These are phyloP conservation scores for Theileria sp. DNA, from an alignment of 169 alveolate species.

Conservation along the genomic window DNA sequence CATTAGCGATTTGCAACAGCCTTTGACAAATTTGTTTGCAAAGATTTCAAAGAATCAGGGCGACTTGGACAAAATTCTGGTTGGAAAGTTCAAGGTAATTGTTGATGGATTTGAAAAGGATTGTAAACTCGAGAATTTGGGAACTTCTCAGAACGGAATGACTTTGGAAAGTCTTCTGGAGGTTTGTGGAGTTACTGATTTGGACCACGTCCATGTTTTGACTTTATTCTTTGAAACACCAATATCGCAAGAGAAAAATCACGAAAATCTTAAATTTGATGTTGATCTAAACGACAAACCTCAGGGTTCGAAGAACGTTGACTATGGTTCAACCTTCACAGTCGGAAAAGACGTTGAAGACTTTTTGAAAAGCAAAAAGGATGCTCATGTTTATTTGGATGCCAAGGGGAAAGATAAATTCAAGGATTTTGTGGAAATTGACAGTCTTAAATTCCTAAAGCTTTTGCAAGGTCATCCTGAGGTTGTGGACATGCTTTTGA, in stretches of 20 bases:
- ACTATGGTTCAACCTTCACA: conserved; percentile 45
- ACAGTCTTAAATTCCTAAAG: conserved; percentile 52
- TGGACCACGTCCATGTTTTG: conserved; percentile 54
- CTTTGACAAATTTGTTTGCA: conserved; percentile 34
- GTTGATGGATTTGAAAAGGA: conserved; percentile 54
- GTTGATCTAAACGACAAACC: conserved; percentile 50
- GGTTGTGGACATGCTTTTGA: conserved; percentile 53
- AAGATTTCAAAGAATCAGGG: conserved; percentile 32
- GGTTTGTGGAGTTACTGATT: conserved; percentile 49
- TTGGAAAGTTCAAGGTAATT: conserved; percentile 50
- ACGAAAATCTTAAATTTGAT: conserved; percentile 33
- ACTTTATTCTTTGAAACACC: conserved; percentile 57
- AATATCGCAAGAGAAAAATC: conserved; percentile 41
- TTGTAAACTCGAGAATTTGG: conserved; percentile 38
- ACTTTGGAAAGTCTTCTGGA: conserved; percentile 47
- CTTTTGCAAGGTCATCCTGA: conserved; percentile 56
- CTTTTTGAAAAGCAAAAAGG: conserved; percentile 46
- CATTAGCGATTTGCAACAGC: conserved; percentile 53
- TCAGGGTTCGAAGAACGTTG: conserved; percentile 42
- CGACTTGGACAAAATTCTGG: conserved; percentile 25
- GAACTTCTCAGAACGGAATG: conserved; percentile 28
- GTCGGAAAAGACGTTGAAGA: conserved; percentile 38
- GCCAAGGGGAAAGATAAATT: conserved; percentile 47
- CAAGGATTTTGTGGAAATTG: conserved; percentile 64
- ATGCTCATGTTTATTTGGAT: conserved; percentile 60